phyloP scores from a whole-genome alignment of 768 basidiomycete species.

The Boletus sensibilis region DNA sequence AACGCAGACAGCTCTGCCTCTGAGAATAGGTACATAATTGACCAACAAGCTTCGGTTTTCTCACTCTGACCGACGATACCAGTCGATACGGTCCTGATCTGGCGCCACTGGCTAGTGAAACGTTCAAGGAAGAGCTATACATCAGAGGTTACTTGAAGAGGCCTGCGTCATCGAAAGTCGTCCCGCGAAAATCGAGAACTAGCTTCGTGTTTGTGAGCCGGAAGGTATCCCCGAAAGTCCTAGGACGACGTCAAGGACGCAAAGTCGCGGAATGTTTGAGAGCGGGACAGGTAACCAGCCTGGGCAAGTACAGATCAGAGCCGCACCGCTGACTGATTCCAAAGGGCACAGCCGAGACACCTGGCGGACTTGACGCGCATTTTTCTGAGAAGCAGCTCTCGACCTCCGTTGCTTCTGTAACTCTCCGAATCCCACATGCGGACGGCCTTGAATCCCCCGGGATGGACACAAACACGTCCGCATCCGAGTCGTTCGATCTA shows the following conservation, averaged over 20 bases:
- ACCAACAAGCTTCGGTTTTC: neutral
- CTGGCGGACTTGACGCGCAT: neutral
- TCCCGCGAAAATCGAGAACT: neutral
- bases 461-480: constrained; percentile 7
- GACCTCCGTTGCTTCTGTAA: constrained; percentile 12
- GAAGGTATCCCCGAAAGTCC: constrained; percentile 10
- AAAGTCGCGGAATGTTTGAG: constrained; percentile 14
- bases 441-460: constrained; percentile 12
- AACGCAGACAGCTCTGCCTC: neutral
- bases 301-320: neutral
- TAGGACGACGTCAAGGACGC: constrained; percentile 23
- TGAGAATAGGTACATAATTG: constrained; percentile 13
- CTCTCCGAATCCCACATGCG: constrained; percentile 1
- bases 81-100: constrained; percentile 13
- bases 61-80: neutral
- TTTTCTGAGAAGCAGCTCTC: constrained; percentile 4
- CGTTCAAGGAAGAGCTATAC: constrained; percentile 30
- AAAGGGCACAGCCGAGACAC: constrained; percentile 3
- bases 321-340: neutral
- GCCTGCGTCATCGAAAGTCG: constrained; percentile 9
- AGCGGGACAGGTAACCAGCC: constrained; percentile 12
- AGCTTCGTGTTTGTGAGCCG: constrained; percentile 2
- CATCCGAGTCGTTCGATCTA: constrained; percentile 24
- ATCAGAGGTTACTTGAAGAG: constrained; percentile 26
- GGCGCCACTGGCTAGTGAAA: constrained; percentile 28